A percentile compares a stretch with the other conserved stretches of the same genome.
Evolutionary conservation across 2,329 filamentous ascomycete species (phyloP).

Genomic region (Xylaria multiplex): DNA sequence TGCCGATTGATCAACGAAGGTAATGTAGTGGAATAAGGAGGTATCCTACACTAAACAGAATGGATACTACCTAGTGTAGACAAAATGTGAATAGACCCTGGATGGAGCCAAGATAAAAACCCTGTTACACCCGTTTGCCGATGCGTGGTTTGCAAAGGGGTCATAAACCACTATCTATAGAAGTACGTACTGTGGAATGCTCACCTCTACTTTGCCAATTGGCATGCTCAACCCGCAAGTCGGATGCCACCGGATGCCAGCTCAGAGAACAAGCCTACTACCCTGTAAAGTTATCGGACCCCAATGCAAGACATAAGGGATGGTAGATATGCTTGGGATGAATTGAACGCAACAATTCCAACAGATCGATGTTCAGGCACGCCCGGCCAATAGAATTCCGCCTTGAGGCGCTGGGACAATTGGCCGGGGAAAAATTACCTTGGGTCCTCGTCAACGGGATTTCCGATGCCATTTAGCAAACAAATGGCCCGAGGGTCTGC

Average conservation of each 20-base stretch:
- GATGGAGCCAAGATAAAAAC: slow-evolving; percentile 8
- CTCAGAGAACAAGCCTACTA: slow-evolving; percentile 26
- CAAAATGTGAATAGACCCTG: background rate
- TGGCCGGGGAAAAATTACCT: background rate
- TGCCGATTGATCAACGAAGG: slow-evolving; percentile 4
- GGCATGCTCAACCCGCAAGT: slow-evolving; percentile 18
- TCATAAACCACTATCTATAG: background rate
- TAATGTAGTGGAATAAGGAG: background rate
- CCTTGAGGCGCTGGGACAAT: slow-evolving; percentile 6
- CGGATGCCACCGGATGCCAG: slow-evolving; percentile 24
- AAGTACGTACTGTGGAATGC: slow-evolving; percentile 12
- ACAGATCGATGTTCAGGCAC: slow-evolving; percentile 10
- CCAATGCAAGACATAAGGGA: slow-evolving; percentile 27
- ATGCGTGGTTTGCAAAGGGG: slow-evolving; percentile 7
- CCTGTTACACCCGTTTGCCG: background rate
- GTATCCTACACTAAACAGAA: background rate
- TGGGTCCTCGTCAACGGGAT: slow-evolving; percentile 6
- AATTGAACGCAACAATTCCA: slow-evolving; percentile 13
- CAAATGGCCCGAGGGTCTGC: background rate
- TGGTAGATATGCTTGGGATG: slow-evolving; percentile 14
- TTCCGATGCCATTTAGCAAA: slow-evolving; percentile 1
- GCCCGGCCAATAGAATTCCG: slow-evolving; percentile 19
- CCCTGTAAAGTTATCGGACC: slow-evolving; percentile 19
- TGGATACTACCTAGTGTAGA: background rate
- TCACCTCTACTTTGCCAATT: slow-evolving; percentile 18